Percentiles rank a stretch among this genome's conserved stretches.
Conservation (phyloP, 192 early-diverging fungal species). For the Martensiomyces pterosporus region DNA sequence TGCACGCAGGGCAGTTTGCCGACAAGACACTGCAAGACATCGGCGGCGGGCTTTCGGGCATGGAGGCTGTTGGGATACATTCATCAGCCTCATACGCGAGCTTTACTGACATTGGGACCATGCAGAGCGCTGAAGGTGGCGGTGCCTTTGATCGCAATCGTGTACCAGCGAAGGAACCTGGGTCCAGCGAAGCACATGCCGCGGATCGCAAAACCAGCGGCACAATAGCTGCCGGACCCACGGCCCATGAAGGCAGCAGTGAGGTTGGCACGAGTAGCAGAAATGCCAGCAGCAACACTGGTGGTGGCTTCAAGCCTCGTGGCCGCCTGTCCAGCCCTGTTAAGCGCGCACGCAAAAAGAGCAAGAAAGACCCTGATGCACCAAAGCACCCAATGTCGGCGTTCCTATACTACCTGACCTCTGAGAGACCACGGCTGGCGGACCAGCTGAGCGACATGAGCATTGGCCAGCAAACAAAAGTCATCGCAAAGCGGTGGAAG, state of each 20-base stretch:
- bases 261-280: too few species aligned
- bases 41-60: too few species aligned
- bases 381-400: slow-evolving; percentile 87
- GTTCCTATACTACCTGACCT: slow-evolving; percentile 72
- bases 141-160: too few species aligned
- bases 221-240: too few species aligned
- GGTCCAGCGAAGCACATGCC: too few species aligned
- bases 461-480: slow-evolving; percentile 70
- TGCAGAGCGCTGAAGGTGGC: too few species aligned
- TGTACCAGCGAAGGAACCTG: too few species aligned
- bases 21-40: too few species aligned
- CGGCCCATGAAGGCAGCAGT: too few species aligned
- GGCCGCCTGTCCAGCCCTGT: slow-evolving; percentile 30
- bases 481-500: slow-evolving; percentile 64
- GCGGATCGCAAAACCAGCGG: too few species aligned
- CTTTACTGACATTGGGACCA: slow-evolving; percentile 38
- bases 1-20: slow-evolving; percentile 6
- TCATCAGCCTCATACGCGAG: slow-evolving; percentile 4
- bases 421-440: slow-evolving; percentile 61
- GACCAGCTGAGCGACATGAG: slow-evolving; percentile 62
- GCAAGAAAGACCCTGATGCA: slow-evolving; percentile 64
- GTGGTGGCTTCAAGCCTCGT: slow-evolving; percentile 19
- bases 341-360: slow-evolving; percentile 59
- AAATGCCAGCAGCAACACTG: too few species aligned
- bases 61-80: not conserved